Evolutionary conservation across 108 stramenopile genomes (phyloP), one percentile per base, ranked within the genome.

Genomic region (Conticribra guillardii): DNA sequence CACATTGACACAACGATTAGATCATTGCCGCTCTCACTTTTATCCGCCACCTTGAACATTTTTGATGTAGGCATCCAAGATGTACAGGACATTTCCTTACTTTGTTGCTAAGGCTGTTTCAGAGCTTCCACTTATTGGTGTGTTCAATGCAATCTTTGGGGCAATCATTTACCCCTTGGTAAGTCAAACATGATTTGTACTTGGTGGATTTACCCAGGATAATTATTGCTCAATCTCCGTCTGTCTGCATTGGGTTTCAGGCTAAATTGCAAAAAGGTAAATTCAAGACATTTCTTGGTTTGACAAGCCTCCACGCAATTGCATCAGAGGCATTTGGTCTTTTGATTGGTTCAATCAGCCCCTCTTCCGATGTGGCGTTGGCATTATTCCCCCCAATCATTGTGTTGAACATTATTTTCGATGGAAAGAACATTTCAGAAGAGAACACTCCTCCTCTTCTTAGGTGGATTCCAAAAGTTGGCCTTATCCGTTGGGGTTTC

Each of bases 61-160:
- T 37, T 31, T 29, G 16, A 2, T 11, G 29, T 27, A 65, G 64
- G 51, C 74, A 26, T 76, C 73, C 9, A 79, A 73, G 5, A 74
- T 96, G 82, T 98, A 96, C 74, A 69, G 90, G 24, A 89, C 93
- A 3, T 65, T 89, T 30, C 96, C 97, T 1, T 98, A 98, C 68
- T 96, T 98, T 65, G 67, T 97, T 37, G 84, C 93, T 48, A 98
- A 98, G 80, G 95, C 96, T 5, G 44, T 96, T n/a, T 92, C 95
- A 3, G 96, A 96, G 69, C 82, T 98, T 16, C 97, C 97, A 3
- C 65, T 96, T 26, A 87, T 89, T 26, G 84, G 79, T n/a, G 63
- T 92, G 14, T 86, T 92, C 48, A 87, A 91, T 64, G 87, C 71
- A 33, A 78, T 98, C 54, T 97, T 97, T 45, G 87, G 93, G 15